Percentiles rank a stretch among this genome's conserved stretches.
Conservation (phyloP, 148 eudicot genomes). For the Tetragonia tetragonoides region DNA sequence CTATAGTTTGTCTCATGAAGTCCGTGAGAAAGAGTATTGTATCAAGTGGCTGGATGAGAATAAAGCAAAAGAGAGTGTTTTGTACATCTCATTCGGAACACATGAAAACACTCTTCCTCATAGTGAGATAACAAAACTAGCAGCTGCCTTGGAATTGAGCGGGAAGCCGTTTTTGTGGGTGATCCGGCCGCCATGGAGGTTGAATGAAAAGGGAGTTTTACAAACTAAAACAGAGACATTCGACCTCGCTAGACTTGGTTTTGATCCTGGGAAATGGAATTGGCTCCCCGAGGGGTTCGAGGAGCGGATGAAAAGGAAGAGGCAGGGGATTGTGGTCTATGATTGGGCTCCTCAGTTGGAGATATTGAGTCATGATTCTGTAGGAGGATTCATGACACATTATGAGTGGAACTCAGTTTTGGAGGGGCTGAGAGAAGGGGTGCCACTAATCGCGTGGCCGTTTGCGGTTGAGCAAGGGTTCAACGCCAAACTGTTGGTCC, state of each 20-base stretch:
- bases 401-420: slow-evolving; percentile 48
- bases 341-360: slow-evolving; percentile 82
- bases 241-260: too few relatives aligned
- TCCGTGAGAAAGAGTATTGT: slow-evolving; percentile 26
- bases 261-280: too few relatives aligned
- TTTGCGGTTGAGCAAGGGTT: slow-evolving; percentile 54
- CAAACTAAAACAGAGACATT: slow-evolving; percentile 12
- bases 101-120: slow-evolving; percentile 56
- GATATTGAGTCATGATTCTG: slow-evolving; percentile 53
- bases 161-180: slow-evolving; percentile 69
- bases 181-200: slow-evolving; percentile 59
- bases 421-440: slow-evolving; percentile 69
- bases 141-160: slow-evolving; percentile 59
- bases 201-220: slow-evolving; percentile 37
- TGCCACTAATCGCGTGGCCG: slow-evolving; percentile 56
- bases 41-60: slow-evolving; percentile 48
- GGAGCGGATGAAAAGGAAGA: slow-evolving; percentile 25
- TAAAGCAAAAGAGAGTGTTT: slow-evolving; percentile 35
- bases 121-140: slow-evolving; percentile 81
- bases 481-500: slow-evolving; percentile 58
- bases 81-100: slow-evolving; percentile 79
- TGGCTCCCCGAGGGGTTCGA: slow-evolving; percentile 81
- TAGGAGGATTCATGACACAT: slow-evolving; percentile 35
- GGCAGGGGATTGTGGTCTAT: slow-evolving; percentile 44
- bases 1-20: neutral